Conservation (phyloP, 2,329 filamentous ascomycete species). For the Biscogniauxia sp. region DNA sequence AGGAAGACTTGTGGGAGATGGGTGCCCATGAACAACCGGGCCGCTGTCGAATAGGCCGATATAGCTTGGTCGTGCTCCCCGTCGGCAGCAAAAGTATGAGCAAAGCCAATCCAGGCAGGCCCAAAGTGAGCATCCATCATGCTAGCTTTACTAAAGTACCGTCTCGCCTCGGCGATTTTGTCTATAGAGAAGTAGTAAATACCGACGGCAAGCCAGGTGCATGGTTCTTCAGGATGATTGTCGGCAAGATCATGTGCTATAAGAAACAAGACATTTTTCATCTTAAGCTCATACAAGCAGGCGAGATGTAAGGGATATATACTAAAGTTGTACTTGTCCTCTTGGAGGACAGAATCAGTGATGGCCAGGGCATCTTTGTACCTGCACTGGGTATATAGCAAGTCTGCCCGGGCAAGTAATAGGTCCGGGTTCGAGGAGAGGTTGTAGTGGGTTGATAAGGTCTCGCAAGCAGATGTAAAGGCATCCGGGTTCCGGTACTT, state of each 20-base stretch:
- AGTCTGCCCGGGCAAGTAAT: conserved; percentile 82
- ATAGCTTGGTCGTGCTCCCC: conserved; percentile 98
- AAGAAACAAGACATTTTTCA: conserved; percentile 86
- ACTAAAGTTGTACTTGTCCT: conserved; percentile 84
- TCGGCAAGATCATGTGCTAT: conserved; percentile 91
- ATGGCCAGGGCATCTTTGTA: conserved; percentile 84
- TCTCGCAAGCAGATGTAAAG: conserved; percentile 83
- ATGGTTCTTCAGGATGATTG: conserved; percentile 84
- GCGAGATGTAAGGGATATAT: conserved; percentile 90
- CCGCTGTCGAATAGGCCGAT: conserved; percentile 93
- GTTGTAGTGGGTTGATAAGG: conserved; percentile 89
- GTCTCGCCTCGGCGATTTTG: conserved; percentile 87
- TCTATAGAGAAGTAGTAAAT: conserved; percentile 90
- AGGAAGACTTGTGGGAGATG: conserved; percentile 94
- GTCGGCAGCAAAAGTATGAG: conserved; percentile 95
- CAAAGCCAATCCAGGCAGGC: conserved; percentile 97
- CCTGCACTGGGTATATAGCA: conserved; percentile 90
- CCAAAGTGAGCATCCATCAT: conserved; percentile 98
- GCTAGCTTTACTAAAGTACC: conserved; percentile 96
- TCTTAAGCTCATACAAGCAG: conserved; percentile 81
- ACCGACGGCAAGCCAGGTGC: conserved; percentile 90
- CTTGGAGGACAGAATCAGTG: conserved; percentile 76
- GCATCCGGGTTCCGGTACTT: conserved; percentile 88
- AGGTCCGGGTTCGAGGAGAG: conserved; percentile 85
- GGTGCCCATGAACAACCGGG: conserved; percentile 91